These are phyloP conservation scores for Lactarius trivialis DNA, from an alignment of 768 basidiomycete genomes.

Conservation along the genomic window DNA sequence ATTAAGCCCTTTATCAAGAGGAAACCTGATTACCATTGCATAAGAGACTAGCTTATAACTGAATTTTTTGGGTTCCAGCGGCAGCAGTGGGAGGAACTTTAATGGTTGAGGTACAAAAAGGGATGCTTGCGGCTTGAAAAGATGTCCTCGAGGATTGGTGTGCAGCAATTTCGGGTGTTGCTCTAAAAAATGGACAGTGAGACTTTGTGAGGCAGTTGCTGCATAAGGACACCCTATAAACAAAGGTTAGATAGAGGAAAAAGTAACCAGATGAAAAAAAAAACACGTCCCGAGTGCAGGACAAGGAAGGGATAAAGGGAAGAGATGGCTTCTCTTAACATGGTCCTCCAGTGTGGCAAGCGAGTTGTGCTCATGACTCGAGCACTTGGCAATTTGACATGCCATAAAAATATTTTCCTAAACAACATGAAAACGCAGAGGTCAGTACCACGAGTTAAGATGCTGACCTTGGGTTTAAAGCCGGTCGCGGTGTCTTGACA, in stretches of 20 bases:
- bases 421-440: not conserved
- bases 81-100: not conserved
- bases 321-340: not conserved
- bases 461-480: not conserved
- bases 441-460: not conserved
- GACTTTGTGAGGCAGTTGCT: not conserved
- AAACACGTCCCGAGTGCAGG: slow-evolving; percentile 6
- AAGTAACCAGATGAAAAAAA: not conserved
- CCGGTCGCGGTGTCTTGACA: not conserved
- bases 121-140: not conserved
- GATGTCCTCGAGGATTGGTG: not conserved
- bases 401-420: not conserved
- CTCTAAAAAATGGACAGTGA: not conserved
- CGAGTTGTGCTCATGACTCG: not conserved
- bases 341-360: slow-evolving; percentile 3
- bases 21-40: not conserved
- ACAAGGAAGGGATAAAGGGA: not conserved
- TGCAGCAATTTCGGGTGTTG: not conserved
- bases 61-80: not conserved
- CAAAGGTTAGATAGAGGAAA: not conserved
- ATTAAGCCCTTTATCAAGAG: not conserved
- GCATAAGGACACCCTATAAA: not conserved
- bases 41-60: not conserved
- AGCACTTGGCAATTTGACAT: slow-evolving; percentile 5
- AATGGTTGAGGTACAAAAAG: not conserved